A percentile compares a stretch with the other conserved stretches of the same genome.
Evolutionary conservation across 371 early-diverging fungal genomes (phyloP).

Genomic region (Chytridium lagenaria): DNA sequence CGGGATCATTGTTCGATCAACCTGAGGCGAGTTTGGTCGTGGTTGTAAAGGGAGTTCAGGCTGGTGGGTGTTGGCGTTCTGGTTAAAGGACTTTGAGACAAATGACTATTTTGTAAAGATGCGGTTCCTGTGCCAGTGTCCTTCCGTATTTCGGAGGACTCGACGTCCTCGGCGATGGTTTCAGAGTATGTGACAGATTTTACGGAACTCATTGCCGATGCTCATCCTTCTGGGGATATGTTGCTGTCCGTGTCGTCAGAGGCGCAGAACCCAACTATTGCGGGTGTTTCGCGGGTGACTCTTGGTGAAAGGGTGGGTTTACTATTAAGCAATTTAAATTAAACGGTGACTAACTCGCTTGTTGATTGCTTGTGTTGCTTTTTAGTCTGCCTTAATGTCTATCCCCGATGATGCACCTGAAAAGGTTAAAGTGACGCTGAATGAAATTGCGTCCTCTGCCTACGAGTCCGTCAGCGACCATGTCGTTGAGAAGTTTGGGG

Average conservation of each 20-base stretch:
- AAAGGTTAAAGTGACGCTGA: slow-evolving; percentile 23
- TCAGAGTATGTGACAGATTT: slow-evolving; percentile 31
- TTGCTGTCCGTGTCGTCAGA: slow-evolving; percentile 27
- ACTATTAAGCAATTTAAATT: slow-evolving; percentile 11
- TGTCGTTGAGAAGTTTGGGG: slow-evolving; percentile 34
- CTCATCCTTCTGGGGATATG: slow-evolving; percentile 17
- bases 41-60: slow-evolving; percentile 23
- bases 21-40: slow-evolving; percentile 30
- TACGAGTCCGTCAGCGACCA: slow-evolving; percentile 25
- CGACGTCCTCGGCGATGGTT: slow-evolving; percentile 13
- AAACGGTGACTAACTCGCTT: no score
- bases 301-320: slow-evolving; percentile 20
- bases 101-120: no score
- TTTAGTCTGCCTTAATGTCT: neutral
- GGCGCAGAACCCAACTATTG: slow-evolving; percentile 15
- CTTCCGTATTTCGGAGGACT: slow-evolving; percentile 9
- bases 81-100: neutral
- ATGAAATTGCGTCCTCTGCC: slow-evolving; percentile 24
- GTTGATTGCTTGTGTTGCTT: no score
- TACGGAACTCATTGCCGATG: slow-evolving; percentile 22
- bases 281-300: slow-evolving; percentile 25
- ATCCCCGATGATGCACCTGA: slow-evolving; percentile 26
- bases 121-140: slow-evolving; percentile 22
- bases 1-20: slow-evolving; percentile 15
- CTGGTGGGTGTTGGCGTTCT: slow-evolving; percentile 18